Base-by-base conservation (phyloP, 148 eudicot species). In the Gaultheria prostrata region DNA sequence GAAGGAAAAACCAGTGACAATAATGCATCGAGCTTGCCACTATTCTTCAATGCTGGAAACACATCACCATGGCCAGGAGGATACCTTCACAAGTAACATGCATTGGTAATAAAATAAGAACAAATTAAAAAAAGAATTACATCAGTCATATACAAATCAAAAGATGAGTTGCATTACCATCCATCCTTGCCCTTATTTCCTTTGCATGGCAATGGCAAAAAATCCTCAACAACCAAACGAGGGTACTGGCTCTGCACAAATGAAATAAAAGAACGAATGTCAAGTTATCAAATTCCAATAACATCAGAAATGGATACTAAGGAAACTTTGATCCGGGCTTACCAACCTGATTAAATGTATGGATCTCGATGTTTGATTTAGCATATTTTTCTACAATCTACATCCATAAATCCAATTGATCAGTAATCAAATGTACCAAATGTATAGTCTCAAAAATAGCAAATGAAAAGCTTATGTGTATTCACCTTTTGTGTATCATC, bases 1-100 rank as follows among this genome's bases (percentile, higher is more conserved):
- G 8, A 39, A 39, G 43, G 45, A 21, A 79, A 84, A 72, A 97
- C 99, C 99, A 93, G 92, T 49, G 99, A 91, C 86, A 97, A 88
- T 71, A 97, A 89, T 59, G 89, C 79, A 86, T 97, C 98, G 83
- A 97, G 96, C 80, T 95, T 97, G 82, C 99, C 99, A 86, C 99
- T 97, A 82, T 97, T 97, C 93, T 83, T 92, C 88, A 97, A 87
- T 85, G 99, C 87, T 70, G 97, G 88, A 88, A 97, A 97, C 26
- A 97, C 99, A 87, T 97, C 99, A 83, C 99, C 98, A 81, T 97
- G 99, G 82, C 99, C 99, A 87, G 98, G 99, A 77, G 99, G 99
- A 84, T 97, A 93, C 99, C 99, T 97, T 85, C 71, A 90, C 17
- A 84, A 65, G 39, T 14, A 82, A 84, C 80, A 73, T 39, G 72